These are phyloP conservation scores for Penicillium paradoxum DNA, from an alignment of 495 filamentous ascomycete species.

Conservation along the genomic window DNA sequence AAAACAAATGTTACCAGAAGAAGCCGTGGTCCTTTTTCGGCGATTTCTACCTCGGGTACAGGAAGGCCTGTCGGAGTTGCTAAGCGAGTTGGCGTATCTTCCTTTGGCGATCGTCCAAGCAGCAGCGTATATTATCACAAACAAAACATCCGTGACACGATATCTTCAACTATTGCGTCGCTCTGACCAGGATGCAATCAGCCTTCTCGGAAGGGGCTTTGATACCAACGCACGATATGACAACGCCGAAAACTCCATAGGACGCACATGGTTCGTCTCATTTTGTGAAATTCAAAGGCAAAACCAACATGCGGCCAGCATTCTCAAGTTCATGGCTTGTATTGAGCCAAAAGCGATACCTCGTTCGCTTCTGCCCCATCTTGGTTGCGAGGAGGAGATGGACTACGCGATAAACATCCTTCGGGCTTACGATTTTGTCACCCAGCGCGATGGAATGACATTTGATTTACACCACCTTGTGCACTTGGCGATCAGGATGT, in stretches of 20 bases:
- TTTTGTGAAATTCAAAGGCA: conserved; percentile 38
- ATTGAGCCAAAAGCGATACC: conserved; percentile 43
- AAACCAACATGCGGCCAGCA: conserved; percentile 31
- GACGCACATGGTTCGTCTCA: conserved; percentile 45
- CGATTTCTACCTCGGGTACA: background rate
- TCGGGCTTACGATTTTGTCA: conserved; percentile 21
- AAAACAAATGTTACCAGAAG: background rate
- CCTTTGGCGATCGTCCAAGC: conserved; percentile 49
- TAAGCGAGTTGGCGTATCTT: conserved; percentile 34
- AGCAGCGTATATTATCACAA: conserved; percentile 44
- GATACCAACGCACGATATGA: conserved; percentile 34
- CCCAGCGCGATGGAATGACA: background rate
- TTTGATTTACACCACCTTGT: conserved; percentile 32
- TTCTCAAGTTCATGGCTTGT: conserved; percentile 39
- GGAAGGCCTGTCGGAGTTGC: conserved; percentile 17
- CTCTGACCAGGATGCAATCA: conserved; percentile 26
- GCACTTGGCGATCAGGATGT: conserved; percentile 30
- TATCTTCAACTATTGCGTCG: conserved; percentile 30
- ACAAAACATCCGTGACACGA: conserved; percentile 12
- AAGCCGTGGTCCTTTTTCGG: background rate
- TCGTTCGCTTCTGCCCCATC: conserved; percentile 19
- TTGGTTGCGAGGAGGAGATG: conserved; percentile 5
- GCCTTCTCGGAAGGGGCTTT: conserved; percentile 37
- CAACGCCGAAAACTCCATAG: conserved; percentile 33
- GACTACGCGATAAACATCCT: conserved; percentile 29